Conservation (phyloP, 495 filamentous ascomycete genomes). For the Podospora australis region DNA sequence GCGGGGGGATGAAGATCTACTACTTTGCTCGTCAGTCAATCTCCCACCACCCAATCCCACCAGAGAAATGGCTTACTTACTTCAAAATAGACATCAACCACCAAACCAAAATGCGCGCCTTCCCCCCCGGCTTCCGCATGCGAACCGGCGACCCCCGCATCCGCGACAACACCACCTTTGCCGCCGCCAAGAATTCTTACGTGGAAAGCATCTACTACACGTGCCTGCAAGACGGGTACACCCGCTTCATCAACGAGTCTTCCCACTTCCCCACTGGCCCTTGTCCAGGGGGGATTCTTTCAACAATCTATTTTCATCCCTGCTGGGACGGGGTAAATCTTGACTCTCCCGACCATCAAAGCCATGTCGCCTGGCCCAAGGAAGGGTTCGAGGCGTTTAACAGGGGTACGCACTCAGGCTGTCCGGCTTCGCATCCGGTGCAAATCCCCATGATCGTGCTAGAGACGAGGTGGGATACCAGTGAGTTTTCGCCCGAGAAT, state of each 20-base stretch:
- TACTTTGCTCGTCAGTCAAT: slow-evolving; percentile 31
- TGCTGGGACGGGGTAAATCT: slow-evolving; percentile 28
- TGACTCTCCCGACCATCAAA: slow-evolving; percentile 27
- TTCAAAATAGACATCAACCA: no score
- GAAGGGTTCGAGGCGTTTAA: not conserved
- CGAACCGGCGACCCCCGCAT: slow-evolving; percentile 40
- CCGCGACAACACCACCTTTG: slow-evolving; percentile 20
- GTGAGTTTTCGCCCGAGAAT: not conserved
- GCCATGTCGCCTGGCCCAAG: slow-evolving; percentile 8
- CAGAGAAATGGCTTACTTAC: no score
- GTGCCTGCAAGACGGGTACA: slow-evolving; percentile 26
- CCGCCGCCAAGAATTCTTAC: slow-evolving; percentile 7
- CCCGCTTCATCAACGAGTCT: slow-evolving; percentile 29
- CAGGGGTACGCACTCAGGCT: not conserved
- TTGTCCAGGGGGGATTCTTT: slow-evolving; percentile 33
- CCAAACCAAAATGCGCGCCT: no score
- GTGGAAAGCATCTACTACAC: slow-evolving; percentile 24
- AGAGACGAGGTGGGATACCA: slow-evolving; percentile 8
- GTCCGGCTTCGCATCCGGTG: slow-evolving; percentile 18
- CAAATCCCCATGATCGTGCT: slow-evolving; percentile 18
- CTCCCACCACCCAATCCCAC: slow-evolving; percentile 9
- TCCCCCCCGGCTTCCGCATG: slow-evolving; percentile 38
- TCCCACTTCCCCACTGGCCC: slow-evolving; percentile 16
- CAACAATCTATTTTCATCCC: slow-evolving; percentile 39
- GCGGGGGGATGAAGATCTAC: slow-evolving; percentile 36